These are phyloP conservation scores for Candida cerambycidarum DNA, from an alignment of 805 yeast species.

Conservation along the genomic window DNA sequence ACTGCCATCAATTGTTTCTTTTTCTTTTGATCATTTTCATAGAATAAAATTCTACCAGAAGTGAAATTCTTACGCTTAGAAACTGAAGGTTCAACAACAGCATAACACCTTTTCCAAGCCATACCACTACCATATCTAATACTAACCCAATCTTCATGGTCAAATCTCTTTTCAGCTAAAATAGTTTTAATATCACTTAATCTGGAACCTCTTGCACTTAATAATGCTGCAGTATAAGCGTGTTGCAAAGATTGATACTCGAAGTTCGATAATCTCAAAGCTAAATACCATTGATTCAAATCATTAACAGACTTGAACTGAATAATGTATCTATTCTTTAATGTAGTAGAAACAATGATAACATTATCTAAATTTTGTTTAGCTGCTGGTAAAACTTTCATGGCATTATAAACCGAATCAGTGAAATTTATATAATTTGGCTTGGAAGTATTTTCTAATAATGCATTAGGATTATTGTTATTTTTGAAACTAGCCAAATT, in stretches of 20 bases:
- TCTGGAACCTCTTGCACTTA: slow-evolving; percentile 87
- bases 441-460: slow-evolving; percentile 60
- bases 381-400: slow-evolving; percentile 65
- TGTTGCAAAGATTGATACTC: slow-evolving; percentile 86
- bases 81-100: slow-evolving; percentile 75
- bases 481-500: slow-evolving; percentile 53
- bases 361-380: slow-evolving; percentile 66
- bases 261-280: slow-evolving; percentile 74
- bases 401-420: slow-evolving; percentile 81
- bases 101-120: slow-evolving; percentile 96
- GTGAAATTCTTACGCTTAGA: slow-evolving; percentile 44
- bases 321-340: slow-evolving; percentile 81
- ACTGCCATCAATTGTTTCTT: slow-evolving; percentile 78
- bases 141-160: slow-evolving; percentile 91
- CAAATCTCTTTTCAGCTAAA: slow-evolving; percentile 79
- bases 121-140: slow-evolving; percentile 95
- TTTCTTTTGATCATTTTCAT: slow-evolving; percentile 74
- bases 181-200: slow-evolving; percentile 84
- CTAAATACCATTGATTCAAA: slow-evolving; percentile 76
- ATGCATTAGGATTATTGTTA: slow-evolving; percentile 45
- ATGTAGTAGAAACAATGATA: slow-evolving; percentile 86
- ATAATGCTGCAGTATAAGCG: slow-evolving; percentile 93
- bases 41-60: slow-evolving; percentile 75
- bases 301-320: slow-evolving; percentile 70
- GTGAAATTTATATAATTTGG: slow-evolving; percentile 90